Evolutionary conservation across 148 eudicot genomes (phyloP), one percentile per base, ranked within the genome.

Genomic region (Fagopyrum esculentum): DNA sequence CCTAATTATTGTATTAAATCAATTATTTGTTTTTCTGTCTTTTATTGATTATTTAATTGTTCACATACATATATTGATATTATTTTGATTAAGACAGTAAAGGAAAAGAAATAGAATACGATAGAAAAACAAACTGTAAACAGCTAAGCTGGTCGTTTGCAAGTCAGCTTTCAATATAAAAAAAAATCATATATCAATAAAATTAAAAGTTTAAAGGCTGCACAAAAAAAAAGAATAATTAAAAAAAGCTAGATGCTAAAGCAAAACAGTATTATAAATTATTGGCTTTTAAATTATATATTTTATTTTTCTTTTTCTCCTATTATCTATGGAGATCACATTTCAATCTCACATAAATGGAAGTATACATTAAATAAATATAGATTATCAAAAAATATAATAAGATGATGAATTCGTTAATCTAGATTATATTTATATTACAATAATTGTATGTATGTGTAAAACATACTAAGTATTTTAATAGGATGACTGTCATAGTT

Each of bases 131-230:
- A 54, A 19, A 29, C 10, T 13, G 70, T n/a, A 64, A 35, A 66
- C 71, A 66, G 71, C 71, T 66, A 66, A 66, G 71, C 46, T 9
- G 71, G 71, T 66, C 71, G 71, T 40, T 66, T 40, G 71, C 10
- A 66, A 1, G 71, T 66, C 71, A 35, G 69, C 43, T 66, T 57
- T 13, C 71, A 66, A 66, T 43, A 13, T 29, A 29, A 22, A 29
- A 22, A 29, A 8, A 61, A 29, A 1, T 43, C 35, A 7, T 11
- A 61, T 9, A 61, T 1, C 13, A 61, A 29, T 26, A 9, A 61
- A 9, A 2, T 26, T 60, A 61, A 29, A 4, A 35, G 35, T 29
- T 3, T 0, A 30, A 12, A 22, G 63, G 17, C 19, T 57, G 35
- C 63, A 57, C 2, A 57, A 57, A 22, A 57, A 19, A 7, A 57